These are phyloP conservation scores for Meyerozyma athensensis DNA, from an alignment of 1,139 yeast genomes.

Conservation along the genomic window DNA sequence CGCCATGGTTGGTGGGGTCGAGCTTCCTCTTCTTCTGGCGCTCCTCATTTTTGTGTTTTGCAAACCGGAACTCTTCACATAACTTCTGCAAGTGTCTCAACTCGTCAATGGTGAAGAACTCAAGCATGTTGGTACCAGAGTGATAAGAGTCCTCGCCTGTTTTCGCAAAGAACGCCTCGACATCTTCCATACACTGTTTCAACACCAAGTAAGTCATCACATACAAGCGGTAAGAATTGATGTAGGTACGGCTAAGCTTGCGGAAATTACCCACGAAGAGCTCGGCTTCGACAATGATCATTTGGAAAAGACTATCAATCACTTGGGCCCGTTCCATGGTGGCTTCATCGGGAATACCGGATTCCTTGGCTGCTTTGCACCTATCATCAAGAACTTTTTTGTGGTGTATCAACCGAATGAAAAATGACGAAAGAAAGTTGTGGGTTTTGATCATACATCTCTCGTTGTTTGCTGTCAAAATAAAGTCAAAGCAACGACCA, in stretches of 20 bases:
- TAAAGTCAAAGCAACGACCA: slow-evolving; percentile 38
- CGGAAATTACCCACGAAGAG: slow-evolving; percentile 43
- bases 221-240: slow-evolving; percentile 38
- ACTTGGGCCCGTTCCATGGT: slow-evolving; percentile 28
- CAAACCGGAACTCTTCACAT: slow-evolving; percentile 39
- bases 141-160: slow-evolving; percentile 29
- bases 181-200: slow-evolving; percentile 41
- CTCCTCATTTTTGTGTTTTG: slow-evolving; percentile 31
- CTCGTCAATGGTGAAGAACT: slow-evolving; percentile 34
- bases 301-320: slow-evolving; percentile 30
- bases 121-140: slow-evolving; percentile 39
- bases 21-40: slow-evolving; percentile 10
- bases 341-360: slow-evolving; percentile 15
- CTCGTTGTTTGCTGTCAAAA: slow-evolving; percentile 37
- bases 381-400: slow-evolving; percentile 26
- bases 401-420: slow-evolving; percentile 38
- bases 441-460: slow-evolving; percentile 42
- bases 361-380: slow-evolving; percentile 5
- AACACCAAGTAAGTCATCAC: slow-evolving; percentile 41
- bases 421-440: slow-evolving; percentile 37
- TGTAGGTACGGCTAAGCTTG: slow-evolving; percentile 33
- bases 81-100: slow-evolving; percentile 33
- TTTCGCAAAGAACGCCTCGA: slow-evolving; percentile 34
- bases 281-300: slow-evolving; percentile 38
- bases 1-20: background rate